A percentile compares a stretch with the other conserved stretches of the same genome.
These are phyloP conservation scores for Cyclotella choctawhatcheeana DNA, from an alignment of 108 stramenopile species.

Conservation along the genomic window DNA sequence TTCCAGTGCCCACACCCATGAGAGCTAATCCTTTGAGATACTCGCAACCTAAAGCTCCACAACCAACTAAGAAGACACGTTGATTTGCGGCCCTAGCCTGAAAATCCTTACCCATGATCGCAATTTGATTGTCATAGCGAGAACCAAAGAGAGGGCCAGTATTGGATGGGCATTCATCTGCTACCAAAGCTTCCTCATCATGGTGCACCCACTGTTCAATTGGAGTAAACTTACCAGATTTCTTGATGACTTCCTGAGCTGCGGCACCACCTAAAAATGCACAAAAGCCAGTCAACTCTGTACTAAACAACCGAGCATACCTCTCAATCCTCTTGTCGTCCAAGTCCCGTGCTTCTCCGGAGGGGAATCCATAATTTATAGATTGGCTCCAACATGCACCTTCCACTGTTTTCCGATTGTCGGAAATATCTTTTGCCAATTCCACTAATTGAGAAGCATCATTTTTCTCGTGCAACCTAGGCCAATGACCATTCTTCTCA, in stretches of 20 bases:
- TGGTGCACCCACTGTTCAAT: conserved; percentile 73
- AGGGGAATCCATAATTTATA: conserved; percentile 55
- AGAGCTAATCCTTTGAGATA: conserved; percentile 89
- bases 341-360: conserved; percentile 61
- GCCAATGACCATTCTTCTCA: conserved; percentile 38
- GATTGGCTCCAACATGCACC: conserved; percentile 55
- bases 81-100: conserved; percentile 65
- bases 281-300: conserved; percentile 73
- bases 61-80: conserved; percentile 85
- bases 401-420: conserved; percentile 27
- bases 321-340: conserved; percentile 56
- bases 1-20: conserved; percentile 77
- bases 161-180: conserved; percentile 58
- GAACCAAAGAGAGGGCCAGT: conserved; percentile 52
- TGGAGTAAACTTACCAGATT: conserved; percentile 86
- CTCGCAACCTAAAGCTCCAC: conserved; percentile 90
- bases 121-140: conserved; percentile 79
- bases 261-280: conserved; percentile 87
- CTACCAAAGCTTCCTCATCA: conserved; percentile 57
- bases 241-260: conserved; percentile 91
- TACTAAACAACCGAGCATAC: conserved; percentile 62
- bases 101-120: conserved; percentile 75
- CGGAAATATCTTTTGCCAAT: conserved; percentile 36
- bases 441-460: conserved; percentile 43
- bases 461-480: conserved; percentile 44